Base-by-base conservation (phyloP, 2,329 filamentous ascomycete genomes). In the Cordyceps farinosa region DNA sequence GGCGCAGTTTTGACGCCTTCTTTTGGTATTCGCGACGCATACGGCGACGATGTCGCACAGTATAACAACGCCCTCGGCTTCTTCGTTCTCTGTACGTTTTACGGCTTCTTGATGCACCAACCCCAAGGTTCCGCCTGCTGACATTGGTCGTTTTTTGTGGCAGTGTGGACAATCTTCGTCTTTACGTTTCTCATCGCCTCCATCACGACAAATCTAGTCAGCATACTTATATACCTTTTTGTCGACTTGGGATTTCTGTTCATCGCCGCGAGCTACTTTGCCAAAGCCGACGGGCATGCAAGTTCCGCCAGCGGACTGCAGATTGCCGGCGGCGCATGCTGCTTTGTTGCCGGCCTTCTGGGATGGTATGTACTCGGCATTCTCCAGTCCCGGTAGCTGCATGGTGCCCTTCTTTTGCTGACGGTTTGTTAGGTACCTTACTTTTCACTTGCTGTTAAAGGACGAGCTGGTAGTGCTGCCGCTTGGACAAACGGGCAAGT, bases 11-110 rank as follows among this genome's bases (percentile, higher is more conserved):
- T 71, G 4, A 71, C 70, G 1, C 70, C 70, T 0, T 65, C 68
- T 0, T 72, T 72, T 36, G 70, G 70, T 0, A 64, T 72, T 6
- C 58, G 63, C n/a, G 65, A 64, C 4, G 69, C 70, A 1, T 71
- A 71, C n/a, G 70, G 67, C 9, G 63, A 69, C 13, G 68, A 71
- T 22, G 56, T 57, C 0, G 55, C 53, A 27, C 67, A 72, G 53
- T 67, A 66, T 6, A 70, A 70, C 42, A 71, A 72, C 29, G 70
- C 69, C 8, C 61, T 72, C 3, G 70, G 70, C 1, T 67, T 72
- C 34, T 71, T 69, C 44, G 64, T 71, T 59, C 70, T 69, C 30
- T 57, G 69, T 71, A 54, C 22, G 64, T 61, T 7, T n/a, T 4
- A 30, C 36, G 8, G n/a, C 8, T 10, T 53, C 15, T 38, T 38